A percentile compares a stretch with the other conserved stretches of the same genome.
Evolutionary conservation across 2,329 filamentous ascomycete species (phyloP).

Genomic region (Chrysoporthe deuterocubensis): DNA sequence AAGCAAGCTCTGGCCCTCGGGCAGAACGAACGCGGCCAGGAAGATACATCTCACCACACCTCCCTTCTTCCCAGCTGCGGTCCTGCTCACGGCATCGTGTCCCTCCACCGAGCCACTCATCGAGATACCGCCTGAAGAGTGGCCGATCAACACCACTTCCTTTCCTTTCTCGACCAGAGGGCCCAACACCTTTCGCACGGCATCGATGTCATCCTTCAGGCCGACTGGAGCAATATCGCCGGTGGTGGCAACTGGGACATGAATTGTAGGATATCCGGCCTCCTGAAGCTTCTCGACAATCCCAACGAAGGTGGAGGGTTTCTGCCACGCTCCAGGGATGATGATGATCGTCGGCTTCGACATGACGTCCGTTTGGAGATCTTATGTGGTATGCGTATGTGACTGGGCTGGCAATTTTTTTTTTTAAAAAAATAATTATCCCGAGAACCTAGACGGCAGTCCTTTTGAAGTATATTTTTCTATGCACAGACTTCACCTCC

Average conservation of each 20-base stretch:
- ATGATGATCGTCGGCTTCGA: conserved; percentile 34
- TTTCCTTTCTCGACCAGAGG: conserved; percentile 35
- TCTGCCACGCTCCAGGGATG: conserved; percentile 42
- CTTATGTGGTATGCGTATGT: no score
- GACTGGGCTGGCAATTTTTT: no score
- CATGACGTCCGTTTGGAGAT: not conserved
- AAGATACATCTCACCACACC: conserved; percentile 40
- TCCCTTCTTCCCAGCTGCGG: conserved; percentile 37
- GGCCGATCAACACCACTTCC: conserved; percentile 39
- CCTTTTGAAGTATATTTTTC: not conserved
- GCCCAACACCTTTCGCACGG: conserved; percentile 32
- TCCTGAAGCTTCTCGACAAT: conserved; percentile 35
- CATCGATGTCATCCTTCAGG: conserved; percentile 35
- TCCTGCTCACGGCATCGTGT: conserved; percentile 37
- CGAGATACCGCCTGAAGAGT: conserved; percentile 41
- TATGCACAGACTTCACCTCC: not conserved
- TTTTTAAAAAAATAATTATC: no score
- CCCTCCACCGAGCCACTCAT: conserved; percentile 36
- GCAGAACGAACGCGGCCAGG: conserved; percentile 34
- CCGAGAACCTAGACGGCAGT: no score
- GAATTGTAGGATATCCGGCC: conserved; percentile 37
- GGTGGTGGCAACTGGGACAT: conserved; percentile 34
- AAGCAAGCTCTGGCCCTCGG: conserved; percentile 31
- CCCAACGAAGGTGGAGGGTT: conserved; percentile 33
- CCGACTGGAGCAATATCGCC: conserved; percentile 9